Percentiles rank a stretch among this genome's conserved stretches.
These are phyloP conservation scores for Salix purpurea DNA, from an alignment of 345 rosid genomes.

Conservation along the genomic window DNA sequence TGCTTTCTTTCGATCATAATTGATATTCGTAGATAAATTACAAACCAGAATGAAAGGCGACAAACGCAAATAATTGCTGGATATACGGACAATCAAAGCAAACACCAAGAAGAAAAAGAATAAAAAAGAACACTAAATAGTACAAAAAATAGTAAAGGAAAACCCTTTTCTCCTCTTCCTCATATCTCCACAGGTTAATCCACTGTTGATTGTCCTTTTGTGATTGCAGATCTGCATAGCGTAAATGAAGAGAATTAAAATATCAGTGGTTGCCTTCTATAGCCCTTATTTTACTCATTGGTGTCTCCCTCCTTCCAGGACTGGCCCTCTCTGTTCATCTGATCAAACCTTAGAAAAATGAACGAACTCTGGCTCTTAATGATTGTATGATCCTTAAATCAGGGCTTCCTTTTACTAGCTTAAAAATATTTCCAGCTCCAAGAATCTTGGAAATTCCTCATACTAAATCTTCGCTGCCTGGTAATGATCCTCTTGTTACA, in stretches of 20 bases:
- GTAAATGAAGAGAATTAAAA: conserved; percentile 13
- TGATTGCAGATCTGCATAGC: conserved; percentile 6
- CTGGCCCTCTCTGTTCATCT: conserved; percentile 13
- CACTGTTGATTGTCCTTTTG: conserved; percentile 13
- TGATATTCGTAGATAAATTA: conserved; percentile 11
- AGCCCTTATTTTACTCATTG: conserved; percentile 28
- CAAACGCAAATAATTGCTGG: conserved; percentile 44
- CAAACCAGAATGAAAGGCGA: conserved; percentile 25
- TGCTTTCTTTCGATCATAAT: conserved; percentile 3
- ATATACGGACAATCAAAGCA: conserved; percentile 30
- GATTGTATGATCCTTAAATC: conserved; percentile 46
- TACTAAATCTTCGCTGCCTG: conserved; percentile 10
- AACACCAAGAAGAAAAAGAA: not conserved
- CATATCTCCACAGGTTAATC: conserved; percentile 6
- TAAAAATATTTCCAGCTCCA: conserved; percentile 33
- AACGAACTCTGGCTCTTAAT: conserved; percentile 33
- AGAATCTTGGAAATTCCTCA: conserved; percentile 36
- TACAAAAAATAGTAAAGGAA: not conserved
- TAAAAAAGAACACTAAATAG: not conserved
- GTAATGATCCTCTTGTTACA: conserved; percentile 10
- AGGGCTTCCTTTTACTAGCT: conserved; percentile 27
- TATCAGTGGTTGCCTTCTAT: not conserved
- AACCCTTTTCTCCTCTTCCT: not conserved
- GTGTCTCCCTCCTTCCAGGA: conserved; percentile 22
- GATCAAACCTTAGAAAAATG: conserved; percentile 13